Evolutionary conservation across 164 flowering plant genomes (phyloP), one percentile per base, ranked within the genome.

Genomic region (Dillenia suffruticosa): DNA sequence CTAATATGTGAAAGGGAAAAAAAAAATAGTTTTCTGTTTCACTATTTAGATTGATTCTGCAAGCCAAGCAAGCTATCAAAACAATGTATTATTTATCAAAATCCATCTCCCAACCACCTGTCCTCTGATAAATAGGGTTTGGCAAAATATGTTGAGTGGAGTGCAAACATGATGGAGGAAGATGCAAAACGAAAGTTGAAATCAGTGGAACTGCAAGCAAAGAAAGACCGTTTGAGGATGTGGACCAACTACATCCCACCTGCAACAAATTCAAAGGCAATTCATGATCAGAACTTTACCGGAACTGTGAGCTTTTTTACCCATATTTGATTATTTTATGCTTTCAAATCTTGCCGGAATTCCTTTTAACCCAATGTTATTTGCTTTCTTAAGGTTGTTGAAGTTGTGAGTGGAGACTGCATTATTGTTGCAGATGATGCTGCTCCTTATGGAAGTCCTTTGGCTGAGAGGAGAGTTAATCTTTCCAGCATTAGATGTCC

Each of bases 361-460:
- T 54, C 16, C 32, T 19, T 15, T 12, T 13, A 0, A 44, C 48
- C 3, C 9, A 12, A 50, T 43, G 14, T 13, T n/a, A 19, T 57
- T 19, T n/a, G 12, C 47, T 55, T 43, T 62, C 22, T 63, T 19
- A 77, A 94, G 99, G 99, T 94, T 11, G 92, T 95, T 56, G 99
- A 95, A 77, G 94, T 92, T 83, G 97, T 88, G 14, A 92, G 97
- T 76, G 99, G 97, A 22, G 99, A 92, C 60, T 95, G 99, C 68
- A 52, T 95, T 59, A 73, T 91, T 72, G 92, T 95, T 12, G 99
- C 99, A 51, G 97, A 92, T 76, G 99, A 95, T 74, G 69, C 96
- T 51, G 53, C 82, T 56, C 97, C 96, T 48, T 95, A 62, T 69
- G 99, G 99, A 44, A 89, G 88, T 71, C 91, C 97, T 52, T 61